Base-by-base conservation (phyloP, 495 filamentous ascomycete genomes). In the Margaritispora aquatica region DNA sequence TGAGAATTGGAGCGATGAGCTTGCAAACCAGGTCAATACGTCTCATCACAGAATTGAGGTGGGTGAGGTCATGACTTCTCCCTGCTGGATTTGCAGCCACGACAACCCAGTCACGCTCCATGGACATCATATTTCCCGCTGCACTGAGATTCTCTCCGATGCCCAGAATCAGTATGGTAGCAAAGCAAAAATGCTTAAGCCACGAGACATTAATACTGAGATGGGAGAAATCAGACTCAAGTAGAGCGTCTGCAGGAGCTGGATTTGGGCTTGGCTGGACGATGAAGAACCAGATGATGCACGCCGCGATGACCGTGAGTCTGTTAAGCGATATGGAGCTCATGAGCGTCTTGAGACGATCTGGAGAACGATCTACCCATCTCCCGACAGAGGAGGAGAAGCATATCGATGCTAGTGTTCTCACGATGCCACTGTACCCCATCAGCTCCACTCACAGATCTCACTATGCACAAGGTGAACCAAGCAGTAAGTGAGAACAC, bases 21-120 rank as follows among this genome's bases (percentile, higher is more conserved):
- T 90, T 90, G 74, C 87, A 90, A 41, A 84, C 69, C 13, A 90
- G 74, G 64, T 90, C 87, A 54, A 90, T 88, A 0, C 86, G 77
- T 27, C 87, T 75, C 82, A 90, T 89, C 1, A 75, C 75, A 0
- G 85, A 75, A 65, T 88, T 89, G 7, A 87, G 57, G 34, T 74
- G 66, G 7, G 76, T 71, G 5, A 78, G 57, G 31, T 75, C 69
- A 49, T 76, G 74, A 13, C 63, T 58, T 13, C 60, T 50, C 2
- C 68, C 69, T 26, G 61, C 57, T 2, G 69, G 71, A 26, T 67
- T 60, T 1, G 74, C 69, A 20, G 74, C 68, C 8, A 71, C 66
- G 8, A 73, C 68, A 61, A 86, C 79, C 85, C 86, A 89, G 61
- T 89, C 86, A 61, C 80, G 70, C 68, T 88, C 85, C 9, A 88